phyloP scores from a whole-genome alignment of 768 basidiomycete genomes.

The Tricholoma flavovirens region DNA sequence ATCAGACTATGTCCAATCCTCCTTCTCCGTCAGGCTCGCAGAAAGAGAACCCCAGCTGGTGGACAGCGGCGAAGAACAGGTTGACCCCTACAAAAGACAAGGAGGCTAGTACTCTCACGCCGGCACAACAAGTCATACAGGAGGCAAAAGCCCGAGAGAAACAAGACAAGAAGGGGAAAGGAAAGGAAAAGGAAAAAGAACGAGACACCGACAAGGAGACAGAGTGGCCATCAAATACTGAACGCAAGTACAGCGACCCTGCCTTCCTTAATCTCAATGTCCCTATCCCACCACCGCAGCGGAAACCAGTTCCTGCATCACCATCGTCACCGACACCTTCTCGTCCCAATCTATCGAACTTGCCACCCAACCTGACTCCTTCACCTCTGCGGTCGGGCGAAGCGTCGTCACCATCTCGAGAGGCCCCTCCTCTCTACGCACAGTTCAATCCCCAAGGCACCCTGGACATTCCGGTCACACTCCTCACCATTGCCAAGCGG shows the following conservation, averaged over 20 bases:
- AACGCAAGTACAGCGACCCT: slow-evolving; percentile 53
- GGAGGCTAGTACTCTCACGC: slow-evolving; percentile 69
- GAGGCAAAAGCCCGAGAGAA: slow-evolving; percentile 68
- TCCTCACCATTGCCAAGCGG: slow-evolving; percentile 68
- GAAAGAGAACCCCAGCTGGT: slow-evolving; percentile 65
- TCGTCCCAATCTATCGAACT: slow-evolving; percentile 41
- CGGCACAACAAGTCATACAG: slow-evolving; percentile 76
- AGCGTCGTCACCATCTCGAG: slow-evolving; percentile 46
- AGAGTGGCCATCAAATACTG: slow-evolving; percentile 47
- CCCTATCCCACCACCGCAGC: slow-evolving; percentile 33
- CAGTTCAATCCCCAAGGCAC: slow-evolving; percentile 69
- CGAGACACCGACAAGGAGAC: slow-evolving; percentile 43
- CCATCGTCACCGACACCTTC: slow-evolving; percentile 65
- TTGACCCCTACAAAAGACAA: slow-evolving; percentile 76
- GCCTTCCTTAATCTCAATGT: slow-evolving; percentile 49
- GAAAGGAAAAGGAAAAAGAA: slow-evolving; percentile 43
- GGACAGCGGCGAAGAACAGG: slow-evolving; percentile 66
- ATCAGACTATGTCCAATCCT: slow-evolving; percentile 49
- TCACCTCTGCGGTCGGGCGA: slow-evolving; percentile 54
- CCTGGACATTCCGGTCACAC: slow-evolving; percentile 68
- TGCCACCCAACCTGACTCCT: slow-evolving; percentile 54
- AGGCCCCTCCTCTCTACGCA: slow-evolving; percentile 68
- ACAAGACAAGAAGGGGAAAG: slow-evolving; percentile 39
- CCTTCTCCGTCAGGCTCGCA: slow-evolving; percentile 61
- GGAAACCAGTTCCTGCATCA: slow-evolving; percentile 43